Base-by-base conservation (phyloP, 345 rosid genomes). In the Clarkia xantiana region DNA sequence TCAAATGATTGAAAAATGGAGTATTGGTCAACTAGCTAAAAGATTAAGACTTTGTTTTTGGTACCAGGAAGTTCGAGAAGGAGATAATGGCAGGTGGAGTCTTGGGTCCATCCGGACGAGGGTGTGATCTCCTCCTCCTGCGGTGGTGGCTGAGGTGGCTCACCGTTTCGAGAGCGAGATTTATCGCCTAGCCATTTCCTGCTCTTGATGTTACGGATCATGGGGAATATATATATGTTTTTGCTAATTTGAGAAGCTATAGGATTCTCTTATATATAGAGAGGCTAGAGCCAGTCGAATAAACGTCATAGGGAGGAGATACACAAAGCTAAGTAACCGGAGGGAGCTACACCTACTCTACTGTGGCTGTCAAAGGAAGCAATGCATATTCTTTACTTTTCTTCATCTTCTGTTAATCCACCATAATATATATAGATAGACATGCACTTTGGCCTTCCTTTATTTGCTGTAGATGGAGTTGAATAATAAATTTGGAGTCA, bases 21-120 rank as follows among this genome's bases (percentile, higher is more conserved):
- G 10, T 42, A 9, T 9, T 18, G 47, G 13, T 16, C 20, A 15
- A 38, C 45, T 11, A 42, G 15, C 10, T 39, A 19, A 29, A 41
- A 20, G 34, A 53, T 10, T 42, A 43, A 36, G 41, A 13, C 43
- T 14, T 12, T 16, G 47, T 8, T 29, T 18, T 47, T 14, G 38
- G 11, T 77, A 77, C 88, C 79, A 1, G 81, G 88, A 55, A 80
- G 79, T 66, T 73, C 67, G 14, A 80, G 34, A 2, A 71, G 72
- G 58, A 80, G 81, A 66, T 44, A 62, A 60, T 67, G 65, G 64
- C 40, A 48, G 14, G 59, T 18, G 7, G 64, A 40, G 59, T 77
- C 81, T 40, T 75, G 74, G 0, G 54, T 54, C 87, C 83, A 80
- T 53, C 51, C 74, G 0, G 71, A 65, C 48, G 74, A 51, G 44